Percentiles rank a stretch among this genome's conserved stretches.
Evolutionary conservation across 2,329 filamentous ascomycete species (phyloP).

Genomic region (Penicillium hordei): DNA sequence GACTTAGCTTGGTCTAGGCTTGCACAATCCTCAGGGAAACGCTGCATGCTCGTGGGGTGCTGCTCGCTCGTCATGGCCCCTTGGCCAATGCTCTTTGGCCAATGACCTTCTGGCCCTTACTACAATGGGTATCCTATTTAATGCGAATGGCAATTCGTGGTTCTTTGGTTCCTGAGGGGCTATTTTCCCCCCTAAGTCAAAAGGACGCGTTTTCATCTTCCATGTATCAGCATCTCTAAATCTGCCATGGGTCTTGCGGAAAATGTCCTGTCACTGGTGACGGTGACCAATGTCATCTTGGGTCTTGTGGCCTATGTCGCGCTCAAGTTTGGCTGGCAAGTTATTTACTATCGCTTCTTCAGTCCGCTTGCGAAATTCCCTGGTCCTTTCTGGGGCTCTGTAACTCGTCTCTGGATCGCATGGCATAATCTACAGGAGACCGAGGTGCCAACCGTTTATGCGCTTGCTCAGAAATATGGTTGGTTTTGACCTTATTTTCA

Average conservation of each 20-base stretch:
- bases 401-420: conserved; percentile 56
- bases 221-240: conserved; percentile 12
- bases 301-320: conserved; percentile 26
- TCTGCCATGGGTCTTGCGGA: conserved; percentile 28
- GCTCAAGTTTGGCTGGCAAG: conserved; percentile 34
- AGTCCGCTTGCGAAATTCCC: conserved; percentile 55
- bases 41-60: background rate
- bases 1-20: background rate
- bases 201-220: background rate
- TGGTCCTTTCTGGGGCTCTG: conserved; percentile 56
- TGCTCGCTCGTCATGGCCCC: conserved; percentile 4
- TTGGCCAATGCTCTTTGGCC: conserved; percentile 6
- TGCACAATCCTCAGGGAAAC: background rate
- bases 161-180: background rate
- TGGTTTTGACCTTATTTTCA: background rate
- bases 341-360: conserved; percentile 49
- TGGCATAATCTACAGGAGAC: conserved; percentile 53
- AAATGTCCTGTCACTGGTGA: conserved; percentile 28
- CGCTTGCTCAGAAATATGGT: conserved; percentile 53
- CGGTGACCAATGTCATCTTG: conserved; percentile 26
- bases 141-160: background rate
- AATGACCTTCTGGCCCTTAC: conserved; percentile 15
- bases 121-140: conserved; percentile 7
- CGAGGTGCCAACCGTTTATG: conserved; percentile 45
- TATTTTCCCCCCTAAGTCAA: background rate